Evolutionary conservation across 148 eudicot species (phyloP).

Genomic region (Rhododendron simsii): DNA sequence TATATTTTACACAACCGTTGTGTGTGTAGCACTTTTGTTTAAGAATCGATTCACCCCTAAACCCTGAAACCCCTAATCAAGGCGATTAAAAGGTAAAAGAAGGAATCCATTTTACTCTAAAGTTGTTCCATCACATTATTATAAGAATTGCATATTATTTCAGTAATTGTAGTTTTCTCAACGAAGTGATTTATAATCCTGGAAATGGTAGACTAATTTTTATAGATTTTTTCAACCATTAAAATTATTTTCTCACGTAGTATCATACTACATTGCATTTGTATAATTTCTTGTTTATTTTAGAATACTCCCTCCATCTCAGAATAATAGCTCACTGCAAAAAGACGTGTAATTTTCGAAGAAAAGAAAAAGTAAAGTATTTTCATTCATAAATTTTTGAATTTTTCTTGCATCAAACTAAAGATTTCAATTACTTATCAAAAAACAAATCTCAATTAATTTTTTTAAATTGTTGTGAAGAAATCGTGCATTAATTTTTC

Average conservation of each 20-base stretch:
- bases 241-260: not conserved
- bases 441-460: too few relatives aligned
- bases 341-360: too few relatives aligned
- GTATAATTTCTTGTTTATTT: not conserved
- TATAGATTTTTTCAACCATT: not conserved
- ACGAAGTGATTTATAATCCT: not conserved
- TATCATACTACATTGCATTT: not conserved
- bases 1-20: too few relatives aligned
- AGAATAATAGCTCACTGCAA: not conserved
- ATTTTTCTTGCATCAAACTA: too few relatives aligned
- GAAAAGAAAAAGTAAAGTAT: too few relatives aligned
- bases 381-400: too few relatives aligned
- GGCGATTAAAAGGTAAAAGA: not conserved
- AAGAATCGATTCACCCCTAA: not conserved
- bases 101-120: not conserved
- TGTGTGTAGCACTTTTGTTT: too few relatives aligned
- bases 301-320: too few relatives aligned
- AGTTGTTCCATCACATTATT: not conserved
- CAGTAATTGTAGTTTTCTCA: not conserved
- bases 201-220: not conserved
- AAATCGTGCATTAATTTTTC: too few relatives aligned
- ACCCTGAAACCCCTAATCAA: not conserved
- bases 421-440: too few relatives aligned
- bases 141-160: not conserved
- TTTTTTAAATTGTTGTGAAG: too few relatives aligned